Conservation (phyloP, 192 early-diverging fungal species). For the Linnemannia elongata region DNA sequence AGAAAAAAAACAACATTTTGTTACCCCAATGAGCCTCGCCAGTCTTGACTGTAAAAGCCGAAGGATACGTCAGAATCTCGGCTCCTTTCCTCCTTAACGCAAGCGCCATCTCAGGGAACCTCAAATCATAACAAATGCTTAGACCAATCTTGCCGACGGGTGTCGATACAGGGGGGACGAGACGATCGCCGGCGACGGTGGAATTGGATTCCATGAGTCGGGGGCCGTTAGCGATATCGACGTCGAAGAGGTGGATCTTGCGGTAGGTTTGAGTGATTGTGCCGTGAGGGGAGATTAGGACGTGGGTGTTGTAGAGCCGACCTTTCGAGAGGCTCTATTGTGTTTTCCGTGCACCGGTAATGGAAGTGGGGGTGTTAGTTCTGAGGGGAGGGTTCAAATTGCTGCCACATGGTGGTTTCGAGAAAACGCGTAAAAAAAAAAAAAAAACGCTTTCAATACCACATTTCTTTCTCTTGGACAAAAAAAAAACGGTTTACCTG, state of each 20-base stretch:
- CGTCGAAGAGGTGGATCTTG: slow-evolving; percentile 89
- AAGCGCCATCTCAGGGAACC: slow-evolving; percentile 82
- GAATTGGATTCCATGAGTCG: slow-evolving; percentile 62
- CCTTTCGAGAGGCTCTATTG: slow-evolving; percentile 36
- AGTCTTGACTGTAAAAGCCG: slow-evolving; percentile 85
- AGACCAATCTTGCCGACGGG: slow-evolving; percentile 73
- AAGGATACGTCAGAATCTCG: slow-evolving; percentile 83
- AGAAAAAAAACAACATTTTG: too few species aligned
- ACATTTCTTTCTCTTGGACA: too few species aligned
- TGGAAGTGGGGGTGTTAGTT: not conserved
- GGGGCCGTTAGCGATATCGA: slow-evolving; percentile 67
- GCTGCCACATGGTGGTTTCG: too few species aligned
- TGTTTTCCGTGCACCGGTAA: not conserved
- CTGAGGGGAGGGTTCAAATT: too few species aligned
- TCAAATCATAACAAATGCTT: slow-evolving; percentile 84
- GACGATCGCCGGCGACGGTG: slow-evolving; percentile 52
- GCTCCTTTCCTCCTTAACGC: slow-evolving; percentile 68
- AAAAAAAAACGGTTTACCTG: slow-evolving; percentile 36
- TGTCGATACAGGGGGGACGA: slow-evolving; percentile 57
- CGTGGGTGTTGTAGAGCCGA: slow-evolving; percentile 76
- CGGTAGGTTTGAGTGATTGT: slow-evolving; percentile 69
- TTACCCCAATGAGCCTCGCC: slow-evolving; percentile 88
- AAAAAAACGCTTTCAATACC: not conserved
- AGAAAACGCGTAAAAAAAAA: too few species aligned
- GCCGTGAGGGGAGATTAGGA: slow-evolving; percentile 74